phyloP scores from a whole-genome alignment of 2,329 filamentous ascomycete species.

The Penicillium polonicum region DNA sequence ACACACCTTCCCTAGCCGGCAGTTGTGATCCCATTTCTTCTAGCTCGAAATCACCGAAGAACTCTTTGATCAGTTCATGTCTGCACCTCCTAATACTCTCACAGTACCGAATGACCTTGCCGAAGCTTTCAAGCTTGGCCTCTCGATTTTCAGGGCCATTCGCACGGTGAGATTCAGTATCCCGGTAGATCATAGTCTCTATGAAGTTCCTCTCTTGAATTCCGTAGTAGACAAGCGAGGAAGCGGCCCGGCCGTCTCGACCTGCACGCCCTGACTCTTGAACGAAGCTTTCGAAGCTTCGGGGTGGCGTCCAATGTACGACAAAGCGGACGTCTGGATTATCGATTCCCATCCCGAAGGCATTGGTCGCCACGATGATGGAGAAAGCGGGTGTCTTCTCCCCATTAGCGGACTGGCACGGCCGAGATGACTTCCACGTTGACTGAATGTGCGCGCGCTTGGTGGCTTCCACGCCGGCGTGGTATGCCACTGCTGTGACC shows the following conservation, averaged over 20 bases:
- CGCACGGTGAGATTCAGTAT: slow-evolving; percentile 38
- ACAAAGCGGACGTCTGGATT: slow-evolving; percentile 94
- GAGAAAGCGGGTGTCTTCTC: slow-evolving; percentile 66
- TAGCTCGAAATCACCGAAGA: slow-evolving; percentile 66
- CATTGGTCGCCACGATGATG: slow-evolving; percentile 90
- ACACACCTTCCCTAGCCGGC: slow-evolving; percentile 4
- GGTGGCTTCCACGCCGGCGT: slow-evolving; percentile 67
- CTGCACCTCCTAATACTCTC: slow-evolving; percentile 72
- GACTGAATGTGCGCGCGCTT: slow-evolving; percentile 60
- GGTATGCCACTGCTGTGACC: slow-evolving; percentile 48
- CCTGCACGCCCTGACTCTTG: slow-evolving; percentile 93
- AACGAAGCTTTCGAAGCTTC: slow-evolving; percentile 94
- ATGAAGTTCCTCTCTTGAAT: slow-evolving; percentile 80
- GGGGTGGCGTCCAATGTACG: slow-evolving; percentile 89
- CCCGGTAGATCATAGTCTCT: slow-evolving; percentile 37
- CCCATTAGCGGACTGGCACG: slow-evolving; percentile 10
- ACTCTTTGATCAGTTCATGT: slow-evolving; percentile 70
- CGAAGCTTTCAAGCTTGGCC: slow-evolving; percentile 60
- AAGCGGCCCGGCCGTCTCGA: slow-evolving; percentile 80
- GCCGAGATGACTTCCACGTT: slow-evolving; percentile 38
- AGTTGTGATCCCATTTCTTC: slow-evolving; percentile 32
- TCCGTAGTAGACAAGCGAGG: slow-evolving; percentile 88
- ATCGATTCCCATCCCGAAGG: slow-evolving; percentile 97
- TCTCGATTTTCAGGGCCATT: slow-evolving; percentile 37
- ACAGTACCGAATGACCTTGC: slow-evolving; percentile 74